Conservation (phyloP, 345 rosid species). For the Syzygium aqueum region DNA sequence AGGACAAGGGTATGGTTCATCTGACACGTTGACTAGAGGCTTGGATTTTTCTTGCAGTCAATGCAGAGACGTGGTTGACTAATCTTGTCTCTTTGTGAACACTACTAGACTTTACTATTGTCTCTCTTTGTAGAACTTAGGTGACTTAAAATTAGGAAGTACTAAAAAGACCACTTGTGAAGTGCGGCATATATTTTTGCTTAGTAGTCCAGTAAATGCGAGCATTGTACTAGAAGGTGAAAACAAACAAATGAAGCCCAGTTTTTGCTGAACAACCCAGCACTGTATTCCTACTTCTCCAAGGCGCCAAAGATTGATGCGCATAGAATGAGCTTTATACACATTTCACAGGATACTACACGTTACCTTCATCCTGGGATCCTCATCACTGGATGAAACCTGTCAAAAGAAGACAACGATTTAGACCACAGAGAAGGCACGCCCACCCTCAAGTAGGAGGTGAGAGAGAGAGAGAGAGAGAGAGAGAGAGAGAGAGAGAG, state of each 20-base stretch:
- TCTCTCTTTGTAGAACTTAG: neutral
- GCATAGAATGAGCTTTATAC: neutral
- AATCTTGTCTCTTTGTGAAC: neutral
- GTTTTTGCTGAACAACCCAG: neutral
- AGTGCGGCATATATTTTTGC: neutral
- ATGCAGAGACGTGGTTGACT: neutral
- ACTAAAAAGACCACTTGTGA: neutral
- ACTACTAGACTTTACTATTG: neutral
- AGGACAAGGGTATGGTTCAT: neutral
- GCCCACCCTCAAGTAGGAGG: neutral
- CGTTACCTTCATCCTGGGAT: constrained; percentile 10
- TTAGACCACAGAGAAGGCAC: neutral
- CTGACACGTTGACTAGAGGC: neutral
- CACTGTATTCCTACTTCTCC: neutral
- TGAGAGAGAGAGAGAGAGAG: no score
- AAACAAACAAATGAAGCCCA: neutral
- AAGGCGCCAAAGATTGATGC: neutral
- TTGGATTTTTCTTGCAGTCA: neutral
- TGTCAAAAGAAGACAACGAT: neutral
- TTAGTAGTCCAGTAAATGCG: neutral
- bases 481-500: neutral
- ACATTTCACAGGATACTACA: neutral
- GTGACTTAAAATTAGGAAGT: neutral
- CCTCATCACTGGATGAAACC: constrained; percentile 15
- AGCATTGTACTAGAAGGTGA: neutral